These are phyloP conservation scores for Primulina eburnea DNA, from an alignment of 257 asterid genomes.

Conservation along the genomic window DNA sequence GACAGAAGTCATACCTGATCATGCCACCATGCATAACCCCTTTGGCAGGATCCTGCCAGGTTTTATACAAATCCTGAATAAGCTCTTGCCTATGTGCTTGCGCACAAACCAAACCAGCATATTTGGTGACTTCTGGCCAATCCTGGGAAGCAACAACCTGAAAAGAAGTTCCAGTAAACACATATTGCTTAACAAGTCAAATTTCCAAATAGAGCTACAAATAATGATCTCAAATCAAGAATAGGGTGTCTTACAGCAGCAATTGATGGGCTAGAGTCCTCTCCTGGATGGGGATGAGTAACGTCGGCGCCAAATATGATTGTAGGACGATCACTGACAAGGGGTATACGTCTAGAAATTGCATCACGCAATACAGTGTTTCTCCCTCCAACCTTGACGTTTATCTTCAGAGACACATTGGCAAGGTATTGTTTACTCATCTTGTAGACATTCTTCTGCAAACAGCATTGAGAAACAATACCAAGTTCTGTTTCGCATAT, in stretches of 20 bases:
- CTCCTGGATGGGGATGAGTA: conserved; percentile 58
- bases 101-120: conserved; percentile 94
- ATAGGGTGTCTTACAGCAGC: conserved; percentile 64
- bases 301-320: conserved; percentile 57
- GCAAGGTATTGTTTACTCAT: conserved; percentile 53
- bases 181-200: neutral
- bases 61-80: conserved; percentile 76
- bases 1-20: conserved; percentile 58
- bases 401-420: conserved; percentile 47
- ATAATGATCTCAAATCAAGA: neutral
- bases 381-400: conserved; percentile 66
- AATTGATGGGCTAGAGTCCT: conserved; percentile 55
- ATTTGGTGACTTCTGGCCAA: conserved; percentile 95
- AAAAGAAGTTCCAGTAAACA: conserved; percentile 8
- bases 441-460: conserved; percentile 38
- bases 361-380: conserved; percentile 52
- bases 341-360: conserved; percentile 56
- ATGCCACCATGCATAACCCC: conserved; percentile 91
- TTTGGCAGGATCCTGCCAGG: conserved; percentile 80
- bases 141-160: conserved; percentile 99
- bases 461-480: conserved; percentile 74
- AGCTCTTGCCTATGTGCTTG: conserved; percentile 98
- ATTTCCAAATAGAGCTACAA: neutral
- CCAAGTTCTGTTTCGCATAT: conserved; percentile 98
- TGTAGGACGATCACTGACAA: conserved; percentile 49